Percentiles rank a stretch among this genome's conserved stretches.
These are phyloP conservation scores for Trametes cingulata DNA, from an alignment of 768 basidiomycete species.

Conservation along the genomic window DNA sequence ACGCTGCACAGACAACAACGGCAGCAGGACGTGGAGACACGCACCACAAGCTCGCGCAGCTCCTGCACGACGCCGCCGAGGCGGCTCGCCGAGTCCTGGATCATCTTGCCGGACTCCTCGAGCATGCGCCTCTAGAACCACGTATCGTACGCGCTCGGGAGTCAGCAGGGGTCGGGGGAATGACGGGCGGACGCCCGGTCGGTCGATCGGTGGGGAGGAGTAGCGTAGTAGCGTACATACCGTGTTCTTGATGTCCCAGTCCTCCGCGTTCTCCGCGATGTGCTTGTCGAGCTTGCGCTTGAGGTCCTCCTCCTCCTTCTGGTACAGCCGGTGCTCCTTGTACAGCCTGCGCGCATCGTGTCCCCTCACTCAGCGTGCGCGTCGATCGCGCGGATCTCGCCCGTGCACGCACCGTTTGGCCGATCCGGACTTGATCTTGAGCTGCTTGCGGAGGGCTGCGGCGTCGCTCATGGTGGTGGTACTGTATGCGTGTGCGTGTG, in stretches of 20 bases:
- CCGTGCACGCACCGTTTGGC: constrained; percentile 57
- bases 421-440: constrained; percentile 75
- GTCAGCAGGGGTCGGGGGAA: neutral
- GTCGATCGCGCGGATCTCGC: neutral
- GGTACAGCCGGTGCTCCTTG: constrained; percentile 71
- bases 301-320: constrained; percentile 61
- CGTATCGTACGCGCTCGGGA: constrained; percentile 1
- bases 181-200: too few relatives aligned
- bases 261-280: constrained; percentile 57
- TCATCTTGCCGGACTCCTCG: constrained; percentile 83
- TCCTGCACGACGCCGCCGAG: constrained; percentile 65
- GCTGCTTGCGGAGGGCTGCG: constrained; percentile 56
- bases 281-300: constrained; percentile 62
- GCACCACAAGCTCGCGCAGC: constrained; percentile 65
- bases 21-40: constrained; percentile 38
- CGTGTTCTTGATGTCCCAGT: constrained; percentile 77
- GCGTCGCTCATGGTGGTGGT: constrained; percentile 47
- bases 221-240: constrained; percentile 41
- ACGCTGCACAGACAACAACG: constrained; percentile 1
- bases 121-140: constrained; percentile 71
- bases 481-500: neutral
- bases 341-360: constrained; percentile 30
- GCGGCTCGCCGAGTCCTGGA: constrained; percentile 61
- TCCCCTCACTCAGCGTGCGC: neutral
- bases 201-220: too few relatives aligned